These are phyloP conservation scores for Sphagnum contortum DNA, from an alignment of 225 moss, liverwort and hornwort genomes.

Conservation along the genomic window DNA sequence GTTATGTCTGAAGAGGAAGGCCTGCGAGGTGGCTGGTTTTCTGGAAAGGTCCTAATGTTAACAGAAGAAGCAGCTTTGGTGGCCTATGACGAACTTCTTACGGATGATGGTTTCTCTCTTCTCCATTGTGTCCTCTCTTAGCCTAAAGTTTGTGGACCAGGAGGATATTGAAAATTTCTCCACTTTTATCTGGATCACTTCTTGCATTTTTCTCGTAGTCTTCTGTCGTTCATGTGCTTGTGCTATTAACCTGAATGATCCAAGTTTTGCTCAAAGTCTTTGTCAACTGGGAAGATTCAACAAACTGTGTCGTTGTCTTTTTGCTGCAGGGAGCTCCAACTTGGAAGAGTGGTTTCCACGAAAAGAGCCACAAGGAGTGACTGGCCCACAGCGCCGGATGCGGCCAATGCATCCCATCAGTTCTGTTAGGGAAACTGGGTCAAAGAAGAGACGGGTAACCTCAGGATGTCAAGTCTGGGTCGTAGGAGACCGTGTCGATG, in stretches of 20 bases:
- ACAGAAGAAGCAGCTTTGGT: slow-evolving; percentile 33
- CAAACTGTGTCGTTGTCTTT: no score
- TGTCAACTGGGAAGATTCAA: no score
- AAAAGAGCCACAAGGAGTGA: slow-evolving; percentile 23
- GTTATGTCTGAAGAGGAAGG: slow-evolving; percentile 53
- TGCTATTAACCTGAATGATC: no score
- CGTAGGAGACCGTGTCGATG: slow-evolving; percentile 78
- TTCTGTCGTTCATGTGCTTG: no score
- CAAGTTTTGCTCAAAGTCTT: no score
- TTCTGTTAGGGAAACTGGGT: slow-evolving; percentile 56
- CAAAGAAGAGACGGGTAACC: slow-evolving; percentile 68
- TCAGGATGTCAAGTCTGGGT: slow-evolving; percentile 56
- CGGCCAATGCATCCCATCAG: slow-evolving; percentile 61
- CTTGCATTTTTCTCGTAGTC: no score
- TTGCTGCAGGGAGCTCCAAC: slow-evolving; percentile 31
- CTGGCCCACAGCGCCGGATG: slow-evolving; percentile 45
- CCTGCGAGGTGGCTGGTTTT: slow-evolving; percentile 54
- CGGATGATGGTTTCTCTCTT: slow-evolving; percentile 35
- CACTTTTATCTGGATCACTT: no score
- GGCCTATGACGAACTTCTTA: slow-evolving; percentile 39
- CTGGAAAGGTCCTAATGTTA: slow-evolving; percentile 31
- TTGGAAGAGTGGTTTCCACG: slow-evolving; percentile 77
- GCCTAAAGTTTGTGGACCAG: no score
- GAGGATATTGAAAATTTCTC: not conserved
- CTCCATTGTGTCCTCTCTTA: not conserved